phyloP scores from a whole-genome alignment of 345 rosid genomes.

The Pistacia atlantica region DNA sequence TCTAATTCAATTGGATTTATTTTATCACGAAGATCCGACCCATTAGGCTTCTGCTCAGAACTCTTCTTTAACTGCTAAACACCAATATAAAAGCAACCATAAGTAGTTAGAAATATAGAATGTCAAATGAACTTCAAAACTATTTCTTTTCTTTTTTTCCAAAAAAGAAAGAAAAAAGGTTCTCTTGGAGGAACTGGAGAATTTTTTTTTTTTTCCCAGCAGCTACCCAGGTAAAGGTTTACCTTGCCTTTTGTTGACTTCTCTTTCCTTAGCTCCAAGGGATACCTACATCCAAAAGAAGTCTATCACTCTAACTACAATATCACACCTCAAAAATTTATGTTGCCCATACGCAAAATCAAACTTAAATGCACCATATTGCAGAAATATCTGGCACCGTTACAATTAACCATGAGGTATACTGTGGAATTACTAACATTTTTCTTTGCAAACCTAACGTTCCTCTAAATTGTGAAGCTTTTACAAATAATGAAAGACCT shows the following conservation, averaged over 20 bases:
- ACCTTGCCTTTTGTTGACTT: slow-evolving; percentile 92
- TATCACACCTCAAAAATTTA: background rate
- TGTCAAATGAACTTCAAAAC: background rate
- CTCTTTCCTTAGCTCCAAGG: slow-evolving; percentile 89
- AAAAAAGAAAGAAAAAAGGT: background rate
- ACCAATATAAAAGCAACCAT: slow-evolving; percentile 13
- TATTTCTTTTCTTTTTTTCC: background rate
- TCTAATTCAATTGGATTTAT: slow-evolving; percentile 42
- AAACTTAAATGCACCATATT: slow-evolving; percentile 2
- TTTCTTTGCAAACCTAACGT: slow-evolving; percentile 1
- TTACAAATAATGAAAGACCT: background rate
- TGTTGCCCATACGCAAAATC: background rate
- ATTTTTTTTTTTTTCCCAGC: background rate
- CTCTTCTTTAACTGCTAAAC: slow-evolving; percentile 64
- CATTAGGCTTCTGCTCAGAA: slow-evolving; percentile 41
- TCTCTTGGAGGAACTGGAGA: background rate
- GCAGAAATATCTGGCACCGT: background rate
- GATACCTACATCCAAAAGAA: slow-evolving; percentile 63
- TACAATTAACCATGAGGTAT: background rate
- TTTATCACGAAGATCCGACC: slow-evolving; percentile 36
- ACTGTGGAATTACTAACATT: background rate
- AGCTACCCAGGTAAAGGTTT: slow-evolving; percentile 17
- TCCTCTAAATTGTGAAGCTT: background rate
- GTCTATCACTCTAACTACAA: background rate
- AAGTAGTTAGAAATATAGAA: slow-evolving; percentile 5